phyloP scores from a whole-genome alignment of 768 basidiomycete species.

The Hysterangium stoloniferum region DNA sequence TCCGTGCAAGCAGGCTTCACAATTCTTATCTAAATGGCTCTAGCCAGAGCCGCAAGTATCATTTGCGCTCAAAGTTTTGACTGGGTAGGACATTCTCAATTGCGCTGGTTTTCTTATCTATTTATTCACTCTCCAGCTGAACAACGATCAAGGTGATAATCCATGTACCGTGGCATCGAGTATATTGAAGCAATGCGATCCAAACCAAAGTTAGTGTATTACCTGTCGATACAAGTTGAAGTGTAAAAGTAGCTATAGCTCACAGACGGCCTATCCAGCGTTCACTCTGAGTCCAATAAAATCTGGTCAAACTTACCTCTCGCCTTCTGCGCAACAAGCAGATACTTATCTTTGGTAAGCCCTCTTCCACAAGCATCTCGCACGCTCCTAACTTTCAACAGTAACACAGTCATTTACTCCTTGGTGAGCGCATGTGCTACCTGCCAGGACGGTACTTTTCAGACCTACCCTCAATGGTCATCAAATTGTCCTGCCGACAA shows the following conservation, averaged over 20 bases:
- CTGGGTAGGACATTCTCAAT: not conserved
- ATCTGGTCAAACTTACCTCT: too few relatives aligned
- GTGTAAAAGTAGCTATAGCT: not conserved
- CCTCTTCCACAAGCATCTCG: too few relatives aligned
- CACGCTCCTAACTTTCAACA: not conserved
- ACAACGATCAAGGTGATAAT: not conserved
- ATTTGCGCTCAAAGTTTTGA: not conserved
- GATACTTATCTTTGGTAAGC: not conserved
- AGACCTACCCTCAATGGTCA: not conserved
- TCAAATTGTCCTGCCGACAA: not conserved
- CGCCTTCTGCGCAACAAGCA: not conserved
- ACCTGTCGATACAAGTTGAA: not conserved
- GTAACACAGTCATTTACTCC: constrained; percentile 50
- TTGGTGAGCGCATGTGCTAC: constrained; percentile 49
- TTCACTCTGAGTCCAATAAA: not conserved
- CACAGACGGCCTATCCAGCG: not conserved
- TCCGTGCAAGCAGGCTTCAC: too few relatives aligned
- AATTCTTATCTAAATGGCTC: too few relatives aligned
- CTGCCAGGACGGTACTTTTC: constrained; percentile 38
- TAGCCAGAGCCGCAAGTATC: not conserved
- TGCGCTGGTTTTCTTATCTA: too few relatives aligned
- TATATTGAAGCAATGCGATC: not conserved
- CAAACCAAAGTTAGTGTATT: not conserved
- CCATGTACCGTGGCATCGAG: constrained; percentile 2
- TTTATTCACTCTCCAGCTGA: not conserved